These are phyloP conservation scores for Magnaporthales sp. DNA, from an alignment of 2,329 filamentous ascomycete species.

Conservation along the genomic window DNA sequence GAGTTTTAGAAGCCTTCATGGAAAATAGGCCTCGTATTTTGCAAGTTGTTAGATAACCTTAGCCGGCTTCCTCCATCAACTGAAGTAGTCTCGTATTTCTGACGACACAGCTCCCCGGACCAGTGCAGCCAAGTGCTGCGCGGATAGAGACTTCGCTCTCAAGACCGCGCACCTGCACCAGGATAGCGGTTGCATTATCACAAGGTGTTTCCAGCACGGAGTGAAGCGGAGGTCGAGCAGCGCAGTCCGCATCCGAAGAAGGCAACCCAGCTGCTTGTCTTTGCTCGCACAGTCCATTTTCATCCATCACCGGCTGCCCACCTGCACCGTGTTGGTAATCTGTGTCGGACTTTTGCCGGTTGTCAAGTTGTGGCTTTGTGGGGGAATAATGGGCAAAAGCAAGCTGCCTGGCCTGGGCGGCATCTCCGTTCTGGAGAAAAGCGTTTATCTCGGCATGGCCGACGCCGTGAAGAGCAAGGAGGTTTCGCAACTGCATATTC, in stretches of 20 bases:
- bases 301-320: background rate
- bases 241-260: background rate
- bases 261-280: background rate
- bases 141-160: slow-evolving; percentile 12
- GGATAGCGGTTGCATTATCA: slow-evolving; percentile 19
- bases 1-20: background rate
- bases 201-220: slow-evolving; percentile 15
- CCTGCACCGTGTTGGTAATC: background rate
- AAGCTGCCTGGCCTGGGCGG: background rate
- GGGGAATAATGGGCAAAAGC: background rate
- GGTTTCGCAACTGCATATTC: slow-evolving; percentile 34
- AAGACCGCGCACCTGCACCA: slow-evolving; percentile 17
- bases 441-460: slow-evolving; percentile 4
- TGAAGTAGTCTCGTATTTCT: slow-evolving; percentile 22
- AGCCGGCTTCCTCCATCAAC: slow-evolving; percentile 18
- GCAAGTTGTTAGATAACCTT: background rate
- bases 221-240: background rate
- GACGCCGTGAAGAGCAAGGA: slow-evolving; percentile 8
- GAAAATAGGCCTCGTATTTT: background rate
- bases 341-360: background rate
- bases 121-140: slow-evolving; percentile 14
- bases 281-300: background rate
- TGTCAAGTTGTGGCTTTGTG: background rate
- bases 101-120: slow-evolving; percentile 16
- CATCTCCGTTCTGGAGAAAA: background rate